Evolutionary conservation across 305 asterid genomes (phyloP).

Genomic region (Ilex paraguariensis): DNA sequence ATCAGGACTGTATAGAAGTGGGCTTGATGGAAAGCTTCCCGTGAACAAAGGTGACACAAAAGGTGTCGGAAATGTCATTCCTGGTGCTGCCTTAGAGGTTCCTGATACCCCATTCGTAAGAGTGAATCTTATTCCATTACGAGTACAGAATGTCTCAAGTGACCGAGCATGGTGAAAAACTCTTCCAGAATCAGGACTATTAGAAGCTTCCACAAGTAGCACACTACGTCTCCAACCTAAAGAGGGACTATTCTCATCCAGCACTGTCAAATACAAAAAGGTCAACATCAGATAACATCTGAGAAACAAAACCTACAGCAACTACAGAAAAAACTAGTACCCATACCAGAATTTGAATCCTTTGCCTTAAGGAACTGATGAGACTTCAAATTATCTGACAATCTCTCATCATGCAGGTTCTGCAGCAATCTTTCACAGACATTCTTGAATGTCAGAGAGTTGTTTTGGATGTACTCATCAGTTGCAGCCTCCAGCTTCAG

Average conservation of each 20-base stretch:
- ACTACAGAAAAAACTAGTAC: constrained; percentile 12
- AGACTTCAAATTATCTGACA: constrained; percentile 47
- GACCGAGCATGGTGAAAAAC: constrained; percentile 86
- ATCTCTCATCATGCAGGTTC: constrained; percentile 71
- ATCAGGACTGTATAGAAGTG: constrained; percentile 82
- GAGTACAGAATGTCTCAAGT: constrained; percentile 78
- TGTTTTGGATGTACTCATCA: constrained; percentile 69
- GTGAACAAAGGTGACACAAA: constrained; percentile 94
- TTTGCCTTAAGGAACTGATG: constrained; percentile 51
- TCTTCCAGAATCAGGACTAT: constrained; percentile 97
- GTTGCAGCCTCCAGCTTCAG: constrained; percentile 85
- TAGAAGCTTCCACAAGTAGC: constrained; percentile 91
- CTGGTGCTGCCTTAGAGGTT: constrained; percentile 50
- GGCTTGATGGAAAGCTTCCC: constrained; percentile 98
- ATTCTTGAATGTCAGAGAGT: constrained; percentile 58
- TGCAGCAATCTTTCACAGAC: constrained; percentile 81
- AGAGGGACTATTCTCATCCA: constrained; percentile 57
- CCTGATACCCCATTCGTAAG: constrained; percentile 54
- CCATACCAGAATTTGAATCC: constrained; percentile 35
- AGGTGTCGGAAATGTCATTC: constrained; percentile 68
- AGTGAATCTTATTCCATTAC: constrained; percentile 64
- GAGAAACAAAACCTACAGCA: constrained; percentile 16
- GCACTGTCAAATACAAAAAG: constrained; percentile 23
- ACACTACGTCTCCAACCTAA: constrained; percentile 95
- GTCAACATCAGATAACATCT: constrained; percentile 9